A percentile compares a stretch with the other conserved stretches of the same genome.
phyloP scores from a whole-genome alignment of 2,329 filamentous ascomycete genomes.

The Fusarium palustre region DNA sequence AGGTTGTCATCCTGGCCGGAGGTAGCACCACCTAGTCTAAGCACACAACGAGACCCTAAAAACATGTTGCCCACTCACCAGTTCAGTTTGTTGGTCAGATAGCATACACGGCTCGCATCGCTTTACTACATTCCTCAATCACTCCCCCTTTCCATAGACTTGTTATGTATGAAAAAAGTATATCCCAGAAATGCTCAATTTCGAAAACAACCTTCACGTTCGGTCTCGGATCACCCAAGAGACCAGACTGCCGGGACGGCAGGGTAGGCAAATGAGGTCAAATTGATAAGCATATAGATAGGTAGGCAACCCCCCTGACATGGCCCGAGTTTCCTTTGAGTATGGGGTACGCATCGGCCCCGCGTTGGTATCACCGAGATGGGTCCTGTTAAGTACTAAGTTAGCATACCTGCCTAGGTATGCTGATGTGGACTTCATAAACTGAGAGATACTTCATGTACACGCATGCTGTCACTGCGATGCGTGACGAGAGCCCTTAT shows the following conservation, averaged over 20 bases:
- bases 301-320: not conserved
- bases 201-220: not conserved
- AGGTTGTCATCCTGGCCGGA: not conserved
- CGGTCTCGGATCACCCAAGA: not conserved
- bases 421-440: constrained; percentile 11
- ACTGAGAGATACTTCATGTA: constrained; percentile 5
- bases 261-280: not conserved
- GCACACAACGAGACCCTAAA: constrained; percentile 1
- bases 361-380: constrained; percentile 16
- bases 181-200: not conserved
- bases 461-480: constrained; percentile 4
- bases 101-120: not conserved
- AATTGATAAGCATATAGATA: not conserved
- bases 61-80: not conserved
- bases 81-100: not conserved
- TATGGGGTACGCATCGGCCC: not conserved
- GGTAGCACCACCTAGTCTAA: not conserved
- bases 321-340: not conserved
- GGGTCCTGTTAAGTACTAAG: constrained; percentile 9
- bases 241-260: not conserved
- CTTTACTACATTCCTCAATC: not conserved
- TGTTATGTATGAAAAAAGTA: not conserved
- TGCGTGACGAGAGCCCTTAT: not conserved
- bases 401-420: too few relatives aligned
- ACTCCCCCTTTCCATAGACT: not conserved